phyloP scores from a whole-genome alignment of 2,329 filamentous ascomycete genomes.

The Botrytis fabae region DNA sequence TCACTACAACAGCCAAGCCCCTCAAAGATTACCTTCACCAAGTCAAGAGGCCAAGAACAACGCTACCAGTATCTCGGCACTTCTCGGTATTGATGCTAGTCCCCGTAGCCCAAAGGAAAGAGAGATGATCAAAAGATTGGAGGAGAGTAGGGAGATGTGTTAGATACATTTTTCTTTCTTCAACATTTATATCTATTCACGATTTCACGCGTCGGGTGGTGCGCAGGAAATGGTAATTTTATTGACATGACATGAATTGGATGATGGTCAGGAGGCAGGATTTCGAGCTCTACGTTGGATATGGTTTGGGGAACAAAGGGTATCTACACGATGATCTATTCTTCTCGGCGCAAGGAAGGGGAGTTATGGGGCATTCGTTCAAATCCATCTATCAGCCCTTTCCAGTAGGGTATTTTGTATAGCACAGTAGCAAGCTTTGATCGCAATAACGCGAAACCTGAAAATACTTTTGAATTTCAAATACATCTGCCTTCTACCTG shows the following conservation, averaged over 20 bases:
- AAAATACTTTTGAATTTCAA: neutral
- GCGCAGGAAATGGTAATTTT: neutral
- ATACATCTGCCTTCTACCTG: neutral
- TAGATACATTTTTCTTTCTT: neutral
- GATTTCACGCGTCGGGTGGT: neutral
- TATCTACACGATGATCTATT: constrained; percentile 1
- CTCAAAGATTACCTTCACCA: constrained; percentile 53
- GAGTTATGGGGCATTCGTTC: neutral
- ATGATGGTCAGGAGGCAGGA: neutral
- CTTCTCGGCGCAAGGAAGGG: neutral
- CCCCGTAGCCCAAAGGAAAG: constrained; percentile 50
- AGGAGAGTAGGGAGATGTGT: constrained; percentile 46
- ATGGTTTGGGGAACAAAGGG: neutral
- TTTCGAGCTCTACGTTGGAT: neutral
- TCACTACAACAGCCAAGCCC: constrained; percentile 43
- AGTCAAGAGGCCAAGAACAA: constrained; percentile 45
- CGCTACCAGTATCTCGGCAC: constrained; percentile 60
- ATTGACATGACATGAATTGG: neutral
- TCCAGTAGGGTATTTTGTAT: neutral
- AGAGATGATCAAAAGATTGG: constrained; percentile 57
- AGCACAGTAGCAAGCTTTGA: neutral
- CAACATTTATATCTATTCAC: neutral
- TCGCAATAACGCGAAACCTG: neutral
- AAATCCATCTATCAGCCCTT: neutral
- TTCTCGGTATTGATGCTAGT: constrained; percentile 52